These are phyloP conservation scores for Phytophthora pluvialis DNA, from an alignment of 352 stramenopile species.

Conservation along the genomic window DNA sequence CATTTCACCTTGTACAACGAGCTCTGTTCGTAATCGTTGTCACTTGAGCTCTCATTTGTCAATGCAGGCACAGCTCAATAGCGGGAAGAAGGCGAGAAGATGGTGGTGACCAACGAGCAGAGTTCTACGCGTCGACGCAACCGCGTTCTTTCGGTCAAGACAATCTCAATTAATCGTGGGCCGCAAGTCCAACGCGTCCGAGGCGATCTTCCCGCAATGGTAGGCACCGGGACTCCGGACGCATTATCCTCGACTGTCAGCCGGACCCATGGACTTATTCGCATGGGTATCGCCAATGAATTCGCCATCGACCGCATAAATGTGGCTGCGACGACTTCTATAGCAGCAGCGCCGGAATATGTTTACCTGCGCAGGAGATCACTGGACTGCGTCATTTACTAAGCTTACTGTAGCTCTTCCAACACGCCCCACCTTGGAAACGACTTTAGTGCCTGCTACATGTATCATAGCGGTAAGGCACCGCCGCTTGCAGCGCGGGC, in stretches of 20 bases:
- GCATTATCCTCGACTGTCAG: neutral
- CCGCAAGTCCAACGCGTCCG: neutral
- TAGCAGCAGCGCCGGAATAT: too few species aligned
- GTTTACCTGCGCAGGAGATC: too few species aligned
- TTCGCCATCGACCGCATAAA: too few species aligned
- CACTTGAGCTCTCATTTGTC: neutral
- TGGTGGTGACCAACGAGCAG: neutral
- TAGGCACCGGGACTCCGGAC: neutral
- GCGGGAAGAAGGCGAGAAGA: conserved; percentile 1
- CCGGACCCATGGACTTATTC: too few species aligned
- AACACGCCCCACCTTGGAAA: too few species aligned
- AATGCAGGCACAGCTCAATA: neutral
- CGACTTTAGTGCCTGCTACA: too few species aligned
- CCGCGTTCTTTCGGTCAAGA: conserved; percentile 1
- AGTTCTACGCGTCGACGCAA: conserved; percentile 1
- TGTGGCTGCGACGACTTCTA: too few species aligned
- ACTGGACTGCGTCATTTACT: too few species aligned
- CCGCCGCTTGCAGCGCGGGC: too few species aligned
- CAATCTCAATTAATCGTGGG: neutral
- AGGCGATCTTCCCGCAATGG: neutral
- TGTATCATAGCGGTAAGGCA: too few species aligned
- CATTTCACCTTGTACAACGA: conserved; percentile 1
- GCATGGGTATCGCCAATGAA: too few species aligned
- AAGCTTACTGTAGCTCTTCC: too few species aligned
- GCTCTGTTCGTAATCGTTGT: neutral